phyloP scores from a whole-genome alignment of 1,139 yeast species.

The Debaryomyces singareniensis region DNA sequence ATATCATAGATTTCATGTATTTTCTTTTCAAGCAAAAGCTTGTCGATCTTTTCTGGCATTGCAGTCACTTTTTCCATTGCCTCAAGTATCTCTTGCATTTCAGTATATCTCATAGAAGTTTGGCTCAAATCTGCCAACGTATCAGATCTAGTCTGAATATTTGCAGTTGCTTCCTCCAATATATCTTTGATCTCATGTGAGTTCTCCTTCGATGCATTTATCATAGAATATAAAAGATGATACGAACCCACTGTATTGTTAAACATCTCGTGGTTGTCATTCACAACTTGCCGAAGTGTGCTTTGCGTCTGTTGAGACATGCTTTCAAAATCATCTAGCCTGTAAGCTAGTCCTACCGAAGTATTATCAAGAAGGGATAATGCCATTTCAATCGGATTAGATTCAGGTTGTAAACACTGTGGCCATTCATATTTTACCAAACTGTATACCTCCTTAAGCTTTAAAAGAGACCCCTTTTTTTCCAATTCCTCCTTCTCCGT shows the following conservation, averaged over 20 bases:
- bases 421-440: constrained; percentile 43
- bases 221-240: constrained; percentile 50
- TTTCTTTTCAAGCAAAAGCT: constrained; percentile 56
- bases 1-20: constrained; percentile 65
- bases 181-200: constrained; percentile 45
- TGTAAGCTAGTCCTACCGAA: constrained; percentile 81
- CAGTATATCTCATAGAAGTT: constrained; percentile 55
- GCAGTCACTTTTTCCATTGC: constrained; percentile 58
- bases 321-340: constrained; percentile 51
- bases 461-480: constrained; percentile 27
- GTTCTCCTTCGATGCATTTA: constrained; percentile 52
- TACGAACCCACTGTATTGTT: constrained; percentile 78
- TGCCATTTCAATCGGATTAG: constrained; percentile 83
- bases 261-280: constrained; percentile 79
- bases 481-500: constrained; percentile 12
- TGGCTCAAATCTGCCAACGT: constrained; percentile 59
- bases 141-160: constrained; percentile 50
- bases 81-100: constrained; percentile 65
- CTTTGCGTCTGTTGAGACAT: constrained; percentile 49
- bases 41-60: constrained; percentile 62
- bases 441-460: constrained; percentile 32
- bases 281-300: constrained; percentile 65
- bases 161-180: constrained; percentile 45
- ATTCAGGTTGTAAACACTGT: constrained; percentile 25
- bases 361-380: constrained; percentile 75